Evolutionary conservation across 345 rosid genomes (phyloP).

Genomic region (Lepidium aucheri): DNA sequence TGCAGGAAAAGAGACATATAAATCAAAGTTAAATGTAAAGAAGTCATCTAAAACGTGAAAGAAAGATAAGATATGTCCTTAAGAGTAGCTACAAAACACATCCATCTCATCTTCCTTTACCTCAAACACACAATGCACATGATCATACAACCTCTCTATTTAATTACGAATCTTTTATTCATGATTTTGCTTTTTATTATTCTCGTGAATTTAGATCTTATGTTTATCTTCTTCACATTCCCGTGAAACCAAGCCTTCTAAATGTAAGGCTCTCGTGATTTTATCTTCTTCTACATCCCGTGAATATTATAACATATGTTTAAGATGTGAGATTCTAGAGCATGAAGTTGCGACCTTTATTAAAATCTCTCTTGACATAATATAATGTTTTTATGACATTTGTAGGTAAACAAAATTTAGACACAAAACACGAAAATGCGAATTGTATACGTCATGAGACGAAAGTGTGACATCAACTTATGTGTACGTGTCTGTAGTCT

Average conservation of each 20-base stretch:
- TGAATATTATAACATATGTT: not conserved
- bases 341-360: not conserved
- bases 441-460: not conserved
- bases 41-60: not conserved
- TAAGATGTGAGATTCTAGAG: not conserved
- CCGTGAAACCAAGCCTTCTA: not conserved
- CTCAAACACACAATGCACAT: not conserved
- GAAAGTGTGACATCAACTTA: slow-evolving; percentile 12
- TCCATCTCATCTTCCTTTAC: not conserved
- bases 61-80: slow-evolving; percentile 13
- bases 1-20: not conserved
- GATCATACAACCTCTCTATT: not conserved
- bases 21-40: not conserved
- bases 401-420: not conserved
- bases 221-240: not conserved
- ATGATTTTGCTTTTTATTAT: not conserved
- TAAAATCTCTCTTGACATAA: not conserved
- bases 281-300: not conserved
- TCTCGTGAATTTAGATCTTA: not conserved
- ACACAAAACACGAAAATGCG: not conserved
- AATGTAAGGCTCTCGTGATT: not conserved
- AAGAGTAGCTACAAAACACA: not conserved
- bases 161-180: not conserved
- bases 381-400: not conserved
- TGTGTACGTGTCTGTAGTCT: not conserved